Conservation (phyloP, 441 rosid species). For the Codiaeum variegatum region DNA sequence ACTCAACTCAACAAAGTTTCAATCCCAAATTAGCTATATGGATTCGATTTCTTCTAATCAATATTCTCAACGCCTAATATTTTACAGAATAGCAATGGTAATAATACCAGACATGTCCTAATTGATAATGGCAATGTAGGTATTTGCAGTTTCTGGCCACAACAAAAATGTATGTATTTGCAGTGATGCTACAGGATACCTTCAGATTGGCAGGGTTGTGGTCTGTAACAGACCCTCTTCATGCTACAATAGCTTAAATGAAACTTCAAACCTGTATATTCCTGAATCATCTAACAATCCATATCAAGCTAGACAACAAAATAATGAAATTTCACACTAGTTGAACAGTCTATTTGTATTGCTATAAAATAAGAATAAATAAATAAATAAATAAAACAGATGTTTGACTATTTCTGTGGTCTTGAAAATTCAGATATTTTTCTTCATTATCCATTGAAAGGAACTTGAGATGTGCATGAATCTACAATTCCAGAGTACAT, state of each 20-base stretch:
- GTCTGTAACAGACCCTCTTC: slow-evolving; percentile 72
- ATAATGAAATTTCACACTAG: background rate
- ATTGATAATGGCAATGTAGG: slow-evolving; percentile 32
- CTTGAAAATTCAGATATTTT: background rate
- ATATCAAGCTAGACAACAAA: background rate
- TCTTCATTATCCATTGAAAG: background rate
- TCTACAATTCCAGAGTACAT: background rate
- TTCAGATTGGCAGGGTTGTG: slow-evolving; percentile 47
- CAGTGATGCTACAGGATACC: slow-evolving; percentile 24
- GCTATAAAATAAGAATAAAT: background rate
- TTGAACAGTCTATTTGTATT: background rate
- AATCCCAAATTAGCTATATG: no score
- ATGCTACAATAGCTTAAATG: slow-evolving; percentile 75
- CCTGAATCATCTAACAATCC: background rate
- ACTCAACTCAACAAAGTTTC: no score
- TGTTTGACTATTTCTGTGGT: background rate
- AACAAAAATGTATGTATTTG: no score
- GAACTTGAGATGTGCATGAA: background rate
- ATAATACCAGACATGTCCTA: background rate
- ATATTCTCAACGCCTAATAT: no score
- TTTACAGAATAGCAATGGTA: no score
- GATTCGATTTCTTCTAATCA: no score
- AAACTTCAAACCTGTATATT: slow-evolving; percentile 60
- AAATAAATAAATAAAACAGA: background rate
- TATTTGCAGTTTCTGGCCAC: slow-evolving; percentile 45